Base-by-base conservation (phyloP, 1,284 basidiomycete species). In the Entoloma clypeatum region DNA sequence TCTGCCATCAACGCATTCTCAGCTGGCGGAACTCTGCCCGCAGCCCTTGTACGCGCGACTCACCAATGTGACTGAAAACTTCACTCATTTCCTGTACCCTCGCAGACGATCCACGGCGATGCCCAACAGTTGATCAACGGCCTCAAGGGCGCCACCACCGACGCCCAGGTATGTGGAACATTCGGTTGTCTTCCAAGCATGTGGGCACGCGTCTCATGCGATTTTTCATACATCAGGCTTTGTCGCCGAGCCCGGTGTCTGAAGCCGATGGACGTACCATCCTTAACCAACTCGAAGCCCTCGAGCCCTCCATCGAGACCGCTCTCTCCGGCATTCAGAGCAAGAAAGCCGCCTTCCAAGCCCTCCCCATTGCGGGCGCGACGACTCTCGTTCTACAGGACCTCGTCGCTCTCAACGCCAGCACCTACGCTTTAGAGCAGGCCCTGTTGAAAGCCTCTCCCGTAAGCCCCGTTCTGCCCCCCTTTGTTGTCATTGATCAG, bases 1-100 rank as follows among this genome's bases (percentile, higher is more conserved):
- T 53, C 29, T 23, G 41, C 52, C 8, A 60, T 68, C 41, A 50
- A 44, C 8, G 54, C 55, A 2, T 64, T 61, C 60, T 58, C 64
- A 2, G 47, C 55, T 18, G 62, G 61, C 10, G 63, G 62, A 32
- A 52, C 52, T 14, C 48, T 64, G 2, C 19, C 48, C 7, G 30
- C 28, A 25, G 64, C 62, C 38, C 47, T 67, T 38, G 63, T 65
- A 39, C 5, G 55, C 42, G 6, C 3, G 2, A 9, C n/a, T 5
- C 16, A 23, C 39, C 33, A 7, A 7, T 30, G 18, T 27, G 19
- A 26, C 10, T 34, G 13, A 5, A 14, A 32, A 11, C 5, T 8
- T 17, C 24, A 22, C 28, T 7, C 13, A 25, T 32, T 16, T 14
- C 31, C 28, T 17, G 8, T 23, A 9, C 33, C 21, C 28, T 31